A percentile compares a stretch with the other conserved stretches of the same genome.
phyloP scores from a whole-genome alignment of 495 filamentous ascomycete genomes.

The Pseudomonodictys pantanalensis region DNA sequence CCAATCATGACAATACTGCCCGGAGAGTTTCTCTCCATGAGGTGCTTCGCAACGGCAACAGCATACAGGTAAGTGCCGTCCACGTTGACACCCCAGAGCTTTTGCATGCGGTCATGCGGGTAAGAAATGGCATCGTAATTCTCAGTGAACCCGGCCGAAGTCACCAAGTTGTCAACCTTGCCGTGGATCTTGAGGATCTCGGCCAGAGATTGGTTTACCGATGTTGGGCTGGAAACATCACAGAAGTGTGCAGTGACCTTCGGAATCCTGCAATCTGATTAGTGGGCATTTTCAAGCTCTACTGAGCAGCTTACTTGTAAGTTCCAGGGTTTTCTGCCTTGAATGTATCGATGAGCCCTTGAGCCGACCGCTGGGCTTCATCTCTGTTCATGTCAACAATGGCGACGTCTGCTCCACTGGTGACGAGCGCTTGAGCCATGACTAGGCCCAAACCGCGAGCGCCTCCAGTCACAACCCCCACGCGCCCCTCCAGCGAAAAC shows the following conservation, averaged over 20 bases:
- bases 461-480: conserved; percentile 79
- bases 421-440: conserved; percentile 85
- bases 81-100: conserved; percentile 91
- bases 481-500: conserved; percentile 76
- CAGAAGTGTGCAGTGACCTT: conserved; percentile 85
- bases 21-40: conserved; percentile 73
- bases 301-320: conserved; percentile 54
- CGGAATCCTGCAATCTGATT: conserved; percentile 54
- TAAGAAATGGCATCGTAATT: conserved; percentile 90
- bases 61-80: conserved; percentile 92
- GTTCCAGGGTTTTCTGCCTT: conserved; percentile 72
- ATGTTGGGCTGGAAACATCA: conserved; percentile 76
- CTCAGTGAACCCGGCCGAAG: conserved; percentile 93
- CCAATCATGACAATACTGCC: conserved; percentile 94
- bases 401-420: conserved; percentile 82
- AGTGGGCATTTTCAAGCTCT: neutral
- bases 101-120: conserved; percentile 81
- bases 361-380: conserved; percentile 74
- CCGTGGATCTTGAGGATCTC: conserved; percentile 70
- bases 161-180: conserved; percentile 87
- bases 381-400: conserved; percentile 92
- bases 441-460: conserved; percentile 83
- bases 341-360: conserved; percentile 69
- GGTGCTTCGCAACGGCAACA: conserved; percentile 76
- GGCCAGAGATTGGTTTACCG: conserved; percentile 66